These are phyloP conservation scores for Beauveria australis DNA, from an alignment of 2,329 filamentous ascomycete genomes.

Conservation along the genomic window DNA sequence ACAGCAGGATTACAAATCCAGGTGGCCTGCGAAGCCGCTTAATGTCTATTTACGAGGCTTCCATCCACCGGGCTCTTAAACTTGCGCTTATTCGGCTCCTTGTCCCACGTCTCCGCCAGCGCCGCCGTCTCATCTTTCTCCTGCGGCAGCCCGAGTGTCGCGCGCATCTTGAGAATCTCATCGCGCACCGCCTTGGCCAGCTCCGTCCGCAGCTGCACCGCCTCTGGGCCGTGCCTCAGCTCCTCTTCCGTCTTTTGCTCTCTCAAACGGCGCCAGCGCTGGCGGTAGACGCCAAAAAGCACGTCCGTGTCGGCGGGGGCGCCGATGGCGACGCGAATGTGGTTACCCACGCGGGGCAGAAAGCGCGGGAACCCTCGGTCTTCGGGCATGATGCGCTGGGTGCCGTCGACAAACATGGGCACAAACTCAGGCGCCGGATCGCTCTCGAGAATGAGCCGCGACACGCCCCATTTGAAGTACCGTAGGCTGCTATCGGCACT, in stretches of 20 bases:
- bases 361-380: slow-evolving; percentile 70
- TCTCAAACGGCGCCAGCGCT: slow-evolving; percentile 63
- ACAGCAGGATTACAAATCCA: background rate
- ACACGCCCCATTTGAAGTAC: slow-evolving; percentile 98
- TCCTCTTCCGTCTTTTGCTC: slow-evolving; percentile 38
- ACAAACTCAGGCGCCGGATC: slow-evolving; percentile 82
- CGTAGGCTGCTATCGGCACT: slow-evolving; percentile 69
- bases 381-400: slow-evolving; percentile 83
- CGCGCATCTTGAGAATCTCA: slow-evolving; percentile 71
- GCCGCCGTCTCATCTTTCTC: slow-evolving; percentile 74
- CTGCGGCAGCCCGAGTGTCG: slow-evolving; percentile 57
- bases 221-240: slow-evolving; percentile 47
- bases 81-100: slow-evolving; percentile 37
- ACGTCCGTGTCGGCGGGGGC: slow-evolving; percentile 64
- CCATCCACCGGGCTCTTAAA: slow-evolving; percentile 48
- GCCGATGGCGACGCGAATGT: slow-evolving; percentile 69
- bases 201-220: slow-evolving; percentile 61
- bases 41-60: slow-evolving; percentile 37
- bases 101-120: slow-evolving; percentile 72
- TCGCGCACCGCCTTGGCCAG: slow-evolving; percentile 70
- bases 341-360: slow-evolving; percentile 65
- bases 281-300: slow-evolving; percentile 69
- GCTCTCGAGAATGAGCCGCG: slow-evolving; percentile 81
- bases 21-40: background rate
- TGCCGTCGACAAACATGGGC: slow-evolving; percentile 90